Base-by-base conservation (phyloP, 1,284 basidiomycete genomes). In the Rhodofomes roseus region DNA sequence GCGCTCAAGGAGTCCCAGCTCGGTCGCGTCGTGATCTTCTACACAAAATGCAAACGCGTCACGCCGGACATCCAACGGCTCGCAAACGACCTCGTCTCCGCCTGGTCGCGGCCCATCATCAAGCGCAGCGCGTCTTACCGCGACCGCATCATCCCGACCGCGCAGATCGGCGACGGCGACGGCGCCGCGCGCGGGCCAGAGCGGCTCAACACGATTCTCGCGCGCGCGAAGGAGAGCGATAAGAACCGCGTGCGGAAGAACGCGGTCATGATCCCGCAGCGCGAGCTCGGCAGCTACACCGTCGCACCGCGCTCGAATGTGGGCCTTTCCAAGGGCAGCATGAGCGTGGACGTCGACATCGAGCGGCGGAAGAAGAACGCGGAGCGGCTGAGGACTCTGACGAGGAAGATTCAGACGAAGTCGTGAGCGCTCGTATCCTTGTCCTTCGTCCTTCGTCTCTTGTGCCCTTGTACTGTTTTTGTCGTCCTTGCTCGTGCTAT, bases 61-160 rank as follows among this genome's bases (percentile, higher is more conserved):
- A 90, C 91, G 8, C 83, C 91, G 0, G 84, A 88, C 55, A 90
- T 99, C 61, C 78, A 80, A 40, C 87, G 93, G 55, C 85, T 86
- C 56, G 96, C 97, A 12, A 86, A 92, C 66, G 85, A 90, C 51
- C 89, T 99, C 53, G 88, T 98, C 53, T 90, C 89, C 59, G 76
- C 80, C 22, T 97, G 94, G 95, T 93, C 93, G 25, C 83, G 95
- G n/a, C 95, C 95, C 0, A 96, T 97, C 75, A 90, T 97, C 76
- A 94, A 95, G 70, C 88, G 93, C 44, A 90, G 89, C 14, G 90
- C 93, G 3, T 90, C 90, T 31, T 94, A 91, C 74, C 81, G 93
- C 37, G 91, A 93, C 71, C 80, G 87, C 18, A 77, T 86, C 43
- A 79, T 92, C 50, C 89, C 86, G 16, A 77, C 79, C 1, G 83